Evolutionary conservation across 306 rosid species (phyloP), one percentile per base, ranked within the genome.

Genomic region (Citrullus mucosospermus): DNA sequence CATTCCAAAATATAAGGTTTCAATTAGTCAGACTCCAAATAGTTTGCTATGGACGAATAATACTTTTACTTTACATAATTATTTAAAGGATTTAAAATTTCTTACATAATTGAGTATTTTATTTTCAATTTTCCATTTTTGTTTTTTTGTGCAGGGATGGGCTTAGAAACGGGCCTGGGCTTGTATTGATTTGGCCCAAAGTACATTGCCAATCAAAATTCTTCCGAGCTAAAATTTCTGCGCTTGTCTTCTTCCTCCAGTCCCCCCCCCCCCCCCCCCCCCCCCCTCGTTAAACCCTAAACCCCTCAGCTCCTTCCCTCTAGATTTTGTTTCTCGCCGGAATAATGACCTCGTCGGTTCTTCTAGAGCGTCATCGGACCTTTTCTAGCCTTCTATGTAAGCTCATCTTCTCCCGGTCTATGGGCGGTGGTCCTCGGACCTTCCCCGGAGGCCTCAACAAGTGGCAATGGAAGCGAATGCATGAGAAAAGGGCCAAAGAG

Each of bases 401-500:
- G 73, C 79, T 88, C 69, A 53, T 80, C 0, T 63, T 82, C 60
- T 34, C 85, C 20, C 90, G 97, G 13, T 67, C 81, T 77, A 95
- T 95, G 99, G 97, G 97, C 5, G 98, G 97, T 6, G 97, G 98
- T 44, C 97, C 98, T 22, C 92, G 97, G 9, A 95, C 98, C 28
- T 95, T 92, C 79, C 96, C 96, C 0, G 96, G 97, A 32, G 96
- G 97, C 5, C 91, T 92, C 1, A 89, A 11, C 92, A 95, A 95
- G 85, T 95, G 99, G 99, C 87, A 92, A 74, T 91, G 96, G 97
- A 95, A 95, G 85, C 97, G 97, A 43, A 92, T 92, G 99, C 99
- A 95, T 81, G 99, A 92, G 87, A 92, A 95, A 41, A 85, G 88
- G 9, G 98, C 97, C 60, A 67, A 72, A 74, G 97, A 92, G 73